Percentiles rank a stretch among this genome's conserved stretches.
Evolutionary conservation across 1,284 basidiomycete genomes (phyloP).

Genomic region (Puccinia novopanici): DNA sequence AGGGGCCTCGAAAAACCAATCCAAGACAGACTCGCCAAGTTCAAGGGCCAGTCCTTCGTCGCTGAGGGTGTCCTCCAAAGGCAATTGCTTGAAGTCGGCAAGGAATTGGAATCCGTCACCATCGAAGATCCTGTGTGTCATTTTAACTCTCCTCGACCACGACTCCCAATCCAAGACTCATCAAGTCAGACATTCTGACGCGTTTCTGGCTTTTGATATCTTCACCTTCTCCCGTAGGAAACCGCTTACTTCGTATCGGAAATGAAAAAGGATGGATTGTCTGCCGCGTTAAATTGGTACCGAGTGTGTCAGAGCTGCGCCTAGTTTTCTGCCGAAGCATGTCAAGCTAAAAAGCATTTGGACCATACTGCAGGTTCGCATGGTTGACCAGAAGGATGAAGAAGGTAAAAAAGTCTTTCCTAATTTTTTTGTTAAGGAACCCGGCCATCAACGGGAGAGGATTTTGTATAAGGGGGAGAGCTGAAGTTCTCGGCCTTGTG

Average conservation of each 20-base stretch:
- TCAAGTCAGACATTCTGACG: not conserved
- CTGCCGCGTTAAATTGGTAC: constrained; percentile 37
- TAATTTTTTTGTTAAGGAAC: not conserved
- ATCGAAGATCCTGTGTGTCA: constrained; percentile 20
- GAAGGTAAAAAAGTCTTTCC: not conserved
- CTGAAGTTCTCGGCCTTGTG: not conserved
- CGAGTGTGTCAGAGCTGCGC: constrained; percentile 16
- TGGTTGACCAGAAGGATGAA: constrained; percentile 18
- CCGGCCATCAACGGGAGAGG: not conserved
- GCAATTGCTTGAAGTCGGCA: not conserved
- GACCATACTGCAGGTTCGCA: not conserved
- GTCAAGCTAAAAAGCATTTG: not conserved
- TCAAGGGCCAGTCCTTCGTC: constrained; percentile 1
- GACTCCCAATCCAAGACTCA: not conserved
- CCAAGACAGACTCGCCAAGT: not conserved
- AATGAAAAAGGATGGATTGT: constrained; percentile 24
- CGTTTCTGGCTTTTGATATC: no score
- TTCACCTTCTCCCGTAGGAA: not conserved
- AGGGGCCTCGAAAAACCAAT: constrained; percentile 6
- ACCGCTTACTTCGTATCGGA: constrained; percentile 5
- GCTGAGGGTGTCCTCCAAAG: constrained; percentile 3
- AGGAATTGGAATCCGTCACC: constrained; percentile 15
- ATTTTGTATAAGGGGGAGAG: not conserved
- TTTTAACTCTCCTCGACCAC: not conserved
- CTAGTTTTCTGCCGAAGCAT: not conserved